Base-by-base conservation (phyloP, 2,329 filamentous ascomycete genomes). In the Neofusicoccum parvum region DNA sequence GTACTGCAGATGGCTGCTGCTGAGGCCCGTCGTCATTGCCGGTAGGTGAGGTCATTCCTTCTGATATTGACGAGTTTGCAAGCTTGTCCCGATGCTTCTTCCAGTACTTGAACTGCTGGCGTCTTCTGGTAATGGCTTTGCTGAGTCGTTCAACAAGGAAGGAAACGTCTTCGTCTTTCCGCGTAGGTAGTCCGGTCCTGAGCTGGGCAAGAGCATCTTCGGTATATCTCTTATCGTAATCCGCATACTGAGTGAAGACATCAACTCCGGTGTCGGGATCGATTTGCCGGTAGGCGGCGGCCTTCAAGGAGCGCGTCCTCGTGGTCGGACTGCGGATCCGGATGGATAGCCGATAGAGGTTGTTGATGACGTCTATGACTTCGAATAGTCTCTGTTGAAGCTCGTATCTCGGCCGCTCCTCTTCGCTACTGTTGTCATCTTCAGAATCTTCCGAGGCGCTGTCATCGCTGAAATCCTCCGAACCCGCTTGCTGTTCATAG, bases 71-170 rank as follows among this genome's bases (percentile, higher is more conserved):
- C 9, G 20, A 14, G 23, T 34, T 46, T 3, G 60, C 72, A 7
- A 78, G 62, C 66, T 78, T 78, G 37, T 78, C 75, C 43, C 75
- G 71, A 66, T 77, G 66, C 45, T 75, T 68, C 56, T 71, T 72
- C 76, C 76, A 78, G 23, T 78, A 78, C 64, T 75, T 76, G 67
- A 78, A 78, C 41, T 77, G 75, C 7, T 76, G 71, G 46, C 76
- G 70, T 27, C 76, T 73, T 27, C 75, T 70, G 0, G 76, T 78
- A 17, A 78, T 71, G 1, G 72, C 70, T 27, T 68, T 71, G 59
- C 72, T 72, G 14, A 78, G 60, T 11, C 75, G 72, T 7, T 65
- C 60, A 12, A 70, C 64, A 15, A 78, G 66, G 36, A 67, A 70
- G 7, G 72, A 71, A 53, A 72, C 65, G 5, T 71, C 68, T 15